Percentiles rank a stretch among this genome's conserved stretches.
Conservation (phyloP, 805 yeast genomes). For the Saccharomyces cerevisiae region DNA sequence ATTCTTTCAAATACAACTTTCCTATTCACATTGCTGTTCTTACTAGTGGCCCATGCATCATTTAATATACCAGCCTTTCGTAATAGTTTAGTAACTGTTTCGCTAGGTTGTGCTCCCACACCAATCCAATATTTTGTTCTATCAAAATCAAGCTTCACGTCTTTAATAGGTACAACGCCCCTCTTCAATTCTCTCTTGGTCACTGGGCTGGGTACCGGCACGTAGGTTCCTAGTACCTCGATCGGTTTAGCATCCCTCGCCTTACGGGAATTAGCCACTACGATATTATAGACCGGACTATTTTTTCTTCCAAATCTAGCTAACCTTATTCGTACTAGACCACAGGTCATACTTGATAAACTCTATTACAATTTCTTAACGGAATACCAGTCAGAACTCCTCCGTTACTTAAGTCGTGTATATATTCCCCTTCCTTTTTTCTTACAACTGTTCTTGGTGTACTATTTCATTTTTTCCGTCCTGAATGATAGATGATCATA, state of each 20-base stretch:
- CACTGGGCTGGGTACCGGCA: constrained; percentile 70
- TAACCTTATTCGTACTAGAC: constrained; percentile 76
- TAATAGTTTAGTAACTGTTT: constrained; percentile 66
- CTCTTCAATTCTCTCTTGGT: constrained; percentile 42
- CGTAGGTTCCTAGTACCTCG: constrained; percentile 90
- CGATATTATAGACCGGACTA: constrained; percentile 85
- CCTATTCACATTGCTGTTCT: constrained; percentile 9
- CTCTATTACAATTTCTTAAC: not conserved
- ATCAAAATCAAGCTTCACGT: constrained; percentile 74
- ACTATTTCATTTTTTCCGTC: not conserved
- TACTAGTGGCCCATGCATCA: constrained; percentile 19
- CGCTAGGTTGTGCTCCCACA: constrained; percentile 92
- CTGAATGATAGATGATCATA: not conserved
- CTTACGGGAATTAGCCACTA: constrained; percentile 66
- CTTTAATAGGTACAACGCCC: constrained; percentile 61
- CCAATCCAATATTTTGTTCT: constrained; percentile 95
- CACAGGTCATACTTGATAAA: constrained; percentile 32
- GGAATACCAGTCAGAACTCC: not conserved
- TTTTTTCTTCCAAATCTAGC: constrained; percentile 89
- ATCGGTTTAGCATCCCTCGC: constrained; percentile 85
- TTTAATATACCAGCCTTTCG: constrained; percentile 60
- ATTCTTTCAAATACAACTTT: constrained; percentile 18
- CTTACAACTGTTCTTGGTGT: not conserved
- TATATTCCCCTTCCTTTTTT: not conserved
- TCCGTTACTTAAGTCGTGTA: not conserved